Conservation (phyloP, 2,329 filamentous ascomycete genomes). For the Verticillium nubilum region DNA sequence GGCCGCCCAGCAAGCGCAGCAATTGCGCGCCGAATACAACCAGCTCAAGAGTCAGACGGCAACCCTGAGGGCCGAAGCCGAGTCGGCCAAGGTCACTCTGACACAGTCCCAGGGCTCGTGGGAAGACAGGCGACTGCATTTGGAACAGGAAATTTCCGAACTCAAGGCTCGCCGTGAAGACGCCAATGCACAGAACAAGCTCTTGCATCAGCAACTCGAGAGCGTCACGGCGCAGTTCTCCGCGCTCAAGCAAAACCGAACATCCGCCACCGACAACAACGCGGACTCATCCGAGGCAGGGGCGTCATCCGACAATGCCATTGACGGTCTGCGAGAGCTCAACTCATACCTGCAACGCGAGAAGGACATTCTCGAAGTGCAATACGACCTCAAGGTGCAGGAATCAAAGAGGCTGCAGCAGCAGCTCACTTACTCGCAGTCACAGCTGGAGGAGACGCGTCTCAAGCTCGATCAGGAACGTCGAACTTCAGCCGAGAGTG, state of each 20-base stretch:
- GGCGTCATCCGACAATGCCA: slow-evolving; percentile 45
- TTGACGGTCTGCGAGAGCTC: slow-evolving; percentile 80
- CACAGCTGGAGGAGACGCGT: slow-evolving; percentile 81
- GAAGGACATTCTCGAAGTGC: slow-evolving; percentile 97
- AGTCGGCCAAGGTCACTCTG: slow-evolving; percentile 76
- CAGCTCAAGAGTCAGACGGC: slow-evolving; percentile 74
- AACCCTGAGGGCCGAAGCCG: slow-evolving; percentile 71
- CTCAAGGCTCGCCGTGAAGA: slow-evolving; percentile 76
- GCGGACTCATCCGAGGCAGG: slow-evolving; percentile 49
- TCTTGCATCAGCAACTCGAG: slow-evolving; percentile 86
- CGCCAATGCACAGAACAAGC: slow-evolving; percentile 80
- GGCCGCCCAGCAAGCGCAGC: slow-evolving; percentile 80
- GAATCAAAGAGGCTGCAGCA: slow-evolving; percentile 86
- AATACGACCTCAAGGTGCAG: slow-evolving; percentile 82
- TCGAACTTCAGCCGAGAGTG: slow-evolving; percentile 65
- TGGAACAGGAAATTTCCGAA: slow-evolving; percentile 80
- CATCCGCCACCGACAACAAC: slow-evolving; percentile 38
- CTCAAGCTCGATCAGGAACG: slow-evolving; percentile 90
- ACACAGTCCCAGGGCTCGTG: slow-evolving; percentile 81
- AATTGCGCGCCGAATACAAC: slow-evolving; percentile 74
- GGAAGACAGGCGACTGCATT: slow-evolving; percentile 72
- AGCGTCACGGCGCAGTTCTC: slow-evolving; percentile 74
- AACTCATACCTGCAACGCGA: slow-evolving; percentile 89
- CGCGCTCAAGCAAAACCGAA: slow-evolving; percentile 69
- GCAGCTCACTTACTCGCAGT: slow-evolving; percentile 80